These are phyloP conservation scores for Aspergillus bertholletiae DNA, from an alignment of 495 filamentous ascomycete species.

Conservation along the genomic window DNA sequence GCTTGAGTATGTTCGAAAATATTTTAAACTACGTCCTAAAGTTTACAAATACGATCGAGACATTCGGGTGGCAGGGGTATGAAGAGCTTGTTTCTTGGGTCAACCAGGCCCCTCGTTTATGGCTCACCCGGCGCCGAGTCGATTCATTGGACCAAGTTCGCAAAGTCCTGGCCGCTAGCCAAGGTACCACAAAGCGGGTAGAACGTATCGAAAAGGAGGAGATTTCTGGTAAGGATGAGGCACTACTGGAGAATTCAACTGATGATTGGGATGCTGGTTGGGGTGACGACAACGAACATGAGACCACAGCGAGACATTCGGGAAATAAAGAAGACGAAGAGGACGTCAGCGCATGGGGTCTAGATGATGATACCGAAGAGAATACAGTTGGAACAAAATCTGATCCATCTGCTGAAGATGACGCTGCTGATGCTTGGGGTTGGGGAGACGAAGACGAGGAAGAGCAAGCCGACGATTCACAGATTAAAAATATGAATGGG, in stretches of 20 bases:
- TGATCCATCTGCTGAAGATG: constrained; percentile 20
- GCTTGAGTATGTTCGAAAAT: constrained; percentile 64
- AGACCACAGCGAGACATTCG: constrained; percentile 17
- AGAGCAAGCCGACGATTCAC: constrained; percentile 9
- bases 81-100: constrained; percentile 76
- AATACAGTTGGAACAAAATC: constrained; percentile 14
- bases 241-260: constrained; percentile 51
- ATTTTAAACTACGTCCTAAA: constrained; percentile 55
- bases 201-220: constrained; percentile 83
- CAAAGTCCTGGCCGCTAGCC: constrained; percentile 59
- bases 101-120: constrained; percentile 70
- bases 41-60: constrained; percentile 61
- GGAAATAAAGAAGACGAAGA: constrained; percentile 46
- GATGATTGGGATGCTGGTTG: constrained; percentile 77
- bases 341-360: constrained; percentile 63
- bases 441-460: constrained; percentile 63
- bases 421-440: constrained; percentile 64
- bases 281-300: constrained; percentile 60
- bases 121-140: constrained; percentile 82
- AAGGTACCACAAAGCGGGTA: constrained; percentile 60
- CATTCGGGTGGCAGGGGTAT: constrained; percentile 63
- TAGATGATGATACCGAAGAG: constrained; percentile 49
- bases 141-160: constrained; percentile 70
- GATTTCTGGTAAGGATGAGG: constrained; percentile 64
- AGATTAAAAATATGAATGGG: constrained; percentile 12